A percentile compares a stretch with the other conserved stretches of the same genome.
These are phyloP conservation scores for Fragilaria crotonensis DNA, from an alignment of 108 stramenopile genomes.

Conservation along the genomic window DNA sequence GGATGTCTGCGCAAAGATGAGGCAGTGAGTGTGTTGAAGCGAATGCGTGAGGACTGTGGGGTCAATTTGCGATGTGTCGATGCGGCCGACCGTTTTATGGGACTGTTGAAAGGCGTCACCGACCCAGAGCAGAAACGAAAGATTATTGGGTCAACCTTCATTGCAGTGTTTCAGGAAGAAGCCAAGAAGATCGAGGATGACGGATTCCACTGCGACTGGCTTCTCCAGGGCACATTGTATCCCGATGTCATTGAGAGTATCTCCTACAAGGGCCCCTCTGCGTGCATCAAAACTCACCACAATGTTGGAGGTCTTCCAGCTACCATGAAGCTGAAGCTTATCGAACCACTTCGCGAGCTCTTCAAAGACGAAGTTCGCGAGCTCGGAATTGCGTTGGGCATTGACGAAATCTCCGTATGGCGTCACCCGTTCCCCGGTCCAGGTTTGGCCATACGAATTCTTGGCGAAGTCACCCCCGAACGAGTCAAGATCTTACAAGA, in stretches of 20 bases:
- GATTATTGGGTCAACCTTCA: constrained; percentile 95
- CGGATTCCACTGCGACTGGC: constrained; percentile 58
- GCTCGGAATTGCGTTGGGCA: constrained; percentile 89
- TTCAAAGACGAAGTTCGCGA: constrained; percentile 98
- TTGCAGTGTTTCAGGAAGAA: constrained; percentile 96
- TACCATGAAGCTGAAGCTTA: constrained; percentile 91
- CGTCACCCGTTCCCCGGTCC: constrained; percentile 99
- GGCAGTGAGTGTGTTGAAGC: constrained; percentile 71
- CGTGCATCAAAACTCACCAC: constrained; percentile 99
- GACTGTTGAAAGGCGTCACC: constrained; percentile 74
- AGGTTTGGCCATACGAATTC: constrained; percentile 94
- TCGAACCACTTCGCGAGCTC: constrained; percentile 97
- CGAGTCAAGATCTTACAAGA: constrained; percentile 86
- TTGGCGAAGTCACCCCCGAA: constrained; percentile 87
- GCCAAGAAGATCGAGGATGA: constrained; percentile 79
- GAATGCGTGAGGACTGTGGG: constrained; percentile 86
- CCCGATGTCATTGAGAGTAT: constrained; percentile 99
- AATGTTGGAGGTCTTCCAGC: constrained; percentile 97
- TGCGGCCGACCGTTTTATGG: constrained; percentile 91
- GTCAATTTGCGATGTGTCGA: constrained; percentile 93
- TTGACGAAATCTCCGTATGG: constrained; percentile 92
- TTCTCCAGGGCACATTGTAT: constrained; percentile 96
- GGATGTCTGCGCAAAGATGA: constrained; percentile 97
- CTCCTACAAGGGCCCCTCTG: constrained; percentile 97
- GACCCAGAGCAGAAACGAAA: constrained; percentile 98